Evolutionary conservation across 2,329 filamentous ascomycete genomes (phyloP), one percentile per base, ranked within the genome.

Genomic region (Ascochyta clinopodiicola): DNA sequence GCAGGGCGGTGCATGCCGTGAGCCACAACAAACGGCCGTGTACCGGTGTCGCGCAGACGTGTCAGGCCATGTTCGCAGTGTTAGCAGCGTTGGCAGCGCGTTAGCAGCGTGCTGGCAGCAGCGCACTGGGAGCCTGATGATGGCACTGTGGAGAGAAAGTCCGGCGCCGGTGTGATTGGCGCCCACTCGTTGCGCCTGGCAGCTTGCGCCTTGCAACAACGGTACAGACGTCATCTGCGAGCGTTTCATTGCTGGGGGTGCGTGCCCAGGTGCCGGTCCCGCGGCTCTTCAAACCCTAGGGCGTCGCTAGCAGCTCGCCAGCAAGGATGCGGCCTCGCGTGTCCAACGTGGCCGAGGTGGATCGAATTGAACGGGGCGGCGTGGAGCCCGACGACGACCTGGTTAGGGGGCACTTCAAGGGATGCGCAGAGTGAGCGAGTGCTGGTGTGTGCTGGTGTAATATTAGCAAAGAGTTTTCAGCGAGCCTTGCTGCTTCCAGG

Each of bases 211-310:
- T 49, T 47, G 29, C 43, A 38, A 36, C 57, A 51, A 56, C 59
- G 61, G 61, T 43, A 54, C 43, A 50, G 60, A 64, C 61, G 61
- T 64, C 61, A 64, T 64, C 48, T 56, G 44, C 34, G 40, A 54
- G 44, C 61, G 61, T 62, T 64, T 62, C 54, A 56, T 51, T 51
- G 42, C 46, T 36, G n/a, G 44, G 51, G 44, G 51, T 38, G 38
- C 19, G 36, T 47, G 51, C 51, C 51, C 51, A 54, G 51, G 42
- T 51, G 58, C 43, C 49, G 53, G 37, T 27, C 31, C 59, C 52
- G 47, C 44, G 53, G 55, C 48, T 58, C 55, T 56, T 51, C 40
- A 57, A 57, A 54, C 35, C 46, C 55, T 60, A 49, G 54, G 46
- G 34, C 52, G 40, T 54, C 25, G 48, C 42, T 60, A 59, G 58